A percentile compares a stretch with the other conserved stretches of the same genome.
These are phyloP conservation scores for Pseudohalonectria lignicola DNA, from an alignment of 2,329 filamentous ascomycete species.

Conservation along the genomic window DNA sequence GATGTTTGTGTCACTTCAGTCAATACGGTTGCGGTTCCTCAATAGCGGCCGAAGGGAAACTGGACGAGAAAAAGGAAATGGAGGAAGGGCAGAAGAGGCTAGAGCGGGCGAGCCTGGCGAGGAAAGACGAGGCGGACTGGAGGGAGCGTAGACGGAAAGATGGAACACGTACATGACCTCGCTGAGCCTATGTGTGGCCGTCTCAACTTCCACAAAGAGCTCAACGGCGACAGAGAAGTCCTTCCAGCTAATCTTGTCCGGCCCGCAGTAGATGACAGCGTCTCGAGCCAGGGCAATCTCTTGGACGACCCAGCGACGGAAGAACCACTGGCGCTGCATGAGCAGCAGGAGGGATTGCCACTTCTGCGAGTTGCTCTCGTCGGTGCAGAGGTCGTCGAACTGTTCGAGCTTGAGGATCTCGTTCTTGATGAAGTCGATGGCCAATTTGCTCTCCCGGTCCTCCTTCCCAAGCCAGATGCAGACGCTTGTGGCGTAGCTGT, in stretches of 20 bases:
- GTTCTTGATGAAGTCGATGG: conserved; percentile 19
- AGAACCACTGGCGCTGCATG: conserved; percentile 4
- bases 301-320: conserved; percentile 5
- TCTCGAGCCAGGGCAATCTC: conserved; percentile 20
- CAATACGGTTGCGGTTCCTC: too few relatives aligned
- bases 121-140: too few relatives aligned
- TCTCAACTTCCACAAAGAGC: conserved; percentile 25
- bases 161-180: too few relatives aligned
- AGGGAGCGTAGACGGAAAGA: too few relatives aligned
- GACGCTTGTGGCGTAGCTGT: conserved; percentile 17
- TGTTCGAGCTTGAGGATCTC: conserved; percentile 10
- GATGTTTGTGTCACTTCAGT: too few relatives aligned
- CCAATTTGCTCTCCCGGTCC: conserved; percentile 12
- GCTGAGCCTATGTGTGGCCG: conserved; percentile 21
- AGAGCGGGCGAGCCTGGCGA: too few relatives aligned
- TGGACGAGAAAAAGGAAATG: too few relatives aligned
- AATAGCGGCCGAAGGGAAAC: too few relatives aligned
- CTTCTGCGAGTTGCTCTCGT: conserved; percentile 1
- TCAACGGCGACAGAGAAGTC: conserved; percentile 24
- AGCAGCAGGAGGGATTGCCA: conserved; percentile 1
- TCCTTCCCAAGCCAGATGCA: conserved; percentile 21
- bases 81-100: too few relatives aligned
- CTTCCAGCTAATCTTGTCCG: conserved; percentile 20
- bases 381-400: background rate
- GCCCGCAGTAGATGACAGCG: conserved; percentile 24